Evolutionary conservation across 2,329 filamentous ascomycete species (phyloP).

Genomic region (Tolypocladium tundrense): DNA sequence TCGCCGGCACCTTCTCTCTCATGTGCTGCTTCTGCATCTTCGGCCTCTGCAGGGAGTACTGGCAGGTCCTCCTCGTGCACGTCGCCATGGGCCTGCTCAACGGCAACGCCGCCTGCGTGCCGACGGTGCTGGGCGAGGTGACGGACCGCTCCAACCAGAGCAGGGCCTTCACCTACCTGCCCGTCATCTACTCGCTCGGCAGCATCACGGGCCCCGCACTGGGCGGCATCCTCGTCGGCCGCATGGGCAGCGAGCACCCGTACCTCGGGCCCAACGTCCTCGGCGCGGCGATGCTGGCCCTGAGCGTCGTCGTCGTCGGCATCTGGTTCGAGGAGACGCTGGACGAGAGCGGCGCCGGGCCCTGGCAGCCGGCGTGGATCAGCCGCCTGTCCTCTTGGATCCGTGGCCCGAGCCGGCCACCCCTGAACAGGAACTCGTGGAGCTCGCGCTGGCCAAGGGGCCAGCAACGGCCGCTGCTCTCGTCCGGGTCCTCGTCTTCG

Average conservation of each 20-base stretch:
- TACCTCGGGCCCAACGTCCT: conserved; percentile 80
- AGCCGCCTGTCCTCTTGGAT: conserved; percentile 18
- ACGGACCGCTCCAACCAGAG: conserved; percentile 94
- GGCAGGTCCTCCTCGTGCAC: conserved; percentile 80
- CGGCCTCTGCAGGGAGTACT: conserved; percentile 73
- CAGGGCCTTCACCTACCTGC: conserved; percentile 84
- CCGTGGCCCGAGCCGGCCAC: conserved; percentile 7
- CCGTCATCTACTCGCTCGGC: conserved; percentile 90
- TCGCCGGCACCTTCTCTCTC: conserved; percentile 73
- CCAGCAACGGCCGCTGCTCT: conserved; percentile 18
- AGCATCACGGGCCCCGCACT: conserved; percentile 86
- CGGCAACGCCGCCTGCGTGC: conserved; percentile 89
- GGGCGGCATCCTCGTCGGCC: conserved; percentile 73
- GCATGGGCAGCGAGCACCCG: conserved; percentile 54
- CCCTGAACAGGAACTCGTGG: conserved; percentile 22
- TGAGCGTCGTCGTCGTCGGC: conserved; percentile 64
- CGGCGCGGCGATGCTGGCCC: conserved; percentile 58
- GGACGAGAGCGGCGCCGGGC: conserved; percentile 16
- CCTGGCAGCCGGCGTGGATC: conserved; percentile 23
- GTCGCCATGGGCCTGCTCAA: conserved; percentile 87
- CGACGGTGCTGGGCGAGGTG: conserved; percentile 87
- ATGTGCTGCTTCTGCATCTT: conserved; percentile 75
- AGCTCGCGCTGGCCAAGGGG: conserved; percentile 26
- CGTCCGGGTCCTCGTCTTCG: conserved; percentile 12
- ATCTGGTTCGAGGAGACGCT: conserved; percentile 78